phyloP scores from a whole-genome alignment of 805 yeast species.

The Suhomyces kilbournensis region DNA sequence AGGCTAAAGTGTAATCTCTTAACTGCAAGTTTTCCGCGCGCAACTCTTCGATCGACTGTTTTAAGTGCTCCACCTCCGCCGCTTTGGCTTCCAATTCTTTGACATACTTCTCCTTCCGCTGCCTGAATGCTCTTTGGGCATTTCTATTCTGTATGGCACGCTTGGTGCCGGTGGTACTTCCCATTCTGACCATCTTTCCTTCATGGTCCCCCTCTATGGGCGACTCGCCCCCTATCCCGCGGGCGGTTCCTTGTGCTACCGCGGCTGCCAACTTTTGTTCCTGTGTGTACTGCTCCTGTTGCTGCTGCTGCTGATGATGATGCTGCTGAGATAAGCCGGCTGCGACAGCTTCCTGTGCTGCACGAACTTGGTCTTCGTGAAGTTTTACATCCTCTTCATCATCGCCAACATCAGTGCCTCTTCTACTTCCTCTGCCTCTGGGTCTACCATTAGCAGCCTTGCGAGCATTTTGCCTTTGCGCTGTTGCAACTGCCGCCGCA shows the following conservation, averaged over 20 bases:
- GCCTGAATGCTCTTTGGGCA: slow-evolving; percentile 90
- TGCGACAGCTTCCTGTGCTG: slow-evolving; percentile 8
- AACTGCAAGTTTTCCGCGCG: slow-evolving; percentile 68
- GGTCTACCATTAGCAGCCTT: neutral
- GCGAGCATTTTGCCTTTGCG: slow-evolving; percentile 14
- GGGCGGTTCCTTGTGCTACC: neutral
- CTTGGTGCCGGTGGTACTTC: slow-evolving; percentile 55
- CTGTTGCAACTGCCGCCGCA: slow-evolving; percentile 26
- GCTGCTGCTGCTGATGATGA: neutral
- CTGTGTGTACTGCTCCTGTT: slow-evolving; percentile 2
- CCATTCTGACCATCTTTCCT: slow-evolving; percentile 31
- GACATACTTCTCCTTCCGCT: slow-evolving; percentile 76
- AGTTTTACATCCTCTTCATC: slow-evolving; percentile 4
- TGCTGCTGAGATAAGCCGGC: slow-evolving; percentile 3
- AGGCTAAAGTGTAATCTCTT: slow-evolving; percentile 66
- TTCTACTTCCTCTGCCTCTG: neutral
- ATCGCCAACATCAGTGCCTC: slow-evolving; percentile 2
- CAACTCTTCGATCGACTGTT: slow-evolving; percentile 63
- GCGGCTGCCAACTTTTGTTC: slow-evolving; percentile 4
- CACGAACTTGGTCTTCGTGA: slow-evolving; percentile 9
- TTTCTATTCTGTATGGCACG: slow-evolving; percentile 90
- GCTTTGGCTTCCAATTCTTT: slow-evolving; percentile 76
- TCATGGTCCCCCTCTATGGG: slow-evolving; percentile 1
- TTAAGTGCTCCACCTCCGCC: slow-evolving; percentile 57
- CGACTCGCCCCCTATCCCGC: neutral